phyloP scores from a whole-genome alignment of 139 green algal genomes.

The Chlorella sp. region DNA sequence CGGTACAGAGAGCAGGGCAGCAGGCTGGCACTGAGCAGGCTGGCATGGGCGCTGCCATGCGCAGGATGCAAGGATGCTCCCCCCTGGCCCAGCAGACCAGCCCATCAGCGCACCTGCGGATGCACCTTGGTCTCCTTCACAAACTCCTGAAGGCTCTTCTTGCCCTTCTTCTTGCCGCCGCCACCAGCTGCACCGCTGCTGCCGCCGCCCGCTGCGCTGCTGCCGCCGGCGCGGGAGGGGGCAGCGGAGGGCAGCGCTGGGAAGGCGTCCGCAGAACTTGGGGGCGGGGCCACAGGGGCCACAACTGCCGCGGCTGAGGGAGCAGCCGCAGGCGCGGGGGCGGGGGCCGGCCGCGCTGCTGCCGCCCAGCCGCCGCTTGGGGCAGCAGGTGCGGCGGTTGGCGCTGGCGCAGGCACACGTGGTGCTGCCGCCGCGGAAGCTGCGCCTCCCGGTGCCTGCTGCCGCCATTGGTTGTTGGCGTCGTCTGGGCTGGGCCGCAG shows the following conservation, averaged over 20 bases:
- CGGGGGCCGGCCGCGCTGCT: not conserved
- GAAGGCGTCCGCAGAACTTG: not conserved
- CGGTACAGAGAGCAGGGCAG: too few species aligned
- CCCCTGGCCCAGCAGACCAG: too few species aligned
- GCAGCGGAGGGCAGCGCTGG: constrained; percentile 19
- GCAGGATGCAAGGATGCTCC: too few species aligned
- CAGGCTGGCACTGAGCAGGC: too few species aligned
- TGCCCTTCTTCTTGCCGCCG: constrained; percentile 43
- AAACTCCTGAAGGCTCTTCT: constrained; percentile 16
- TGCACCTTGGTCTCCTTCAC: not conserved
- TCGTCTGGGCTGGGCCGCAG: constrained; percentile 4
- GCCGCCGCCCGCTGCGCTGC: not conserved
- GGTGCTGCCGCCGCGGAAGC: not conserved
- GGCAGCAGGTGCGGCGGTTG: not conserved
- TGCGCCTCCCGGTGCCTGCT: constrained; percentile 28
- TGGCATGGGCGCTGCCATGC: too few species aligned
- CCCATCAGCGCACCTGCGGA: not conserved
- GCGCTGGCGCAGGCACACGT: not conserved
- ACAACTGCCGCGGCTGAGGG: not conserved
- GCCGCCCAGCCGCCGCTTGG: constrained; percentile 8
- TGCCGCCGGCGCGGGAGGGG: not conserved
- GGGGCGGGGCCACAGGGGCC: not conserved
- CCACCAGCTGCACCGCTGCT: constrained; percentile 4
- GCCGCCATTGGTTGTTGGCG: constrained; percentile 18
- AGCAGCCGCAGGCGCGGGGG: not conserved